Conservation (phyloP, 139 green algal genomes). For the Medakamo hakoo region DNA sequence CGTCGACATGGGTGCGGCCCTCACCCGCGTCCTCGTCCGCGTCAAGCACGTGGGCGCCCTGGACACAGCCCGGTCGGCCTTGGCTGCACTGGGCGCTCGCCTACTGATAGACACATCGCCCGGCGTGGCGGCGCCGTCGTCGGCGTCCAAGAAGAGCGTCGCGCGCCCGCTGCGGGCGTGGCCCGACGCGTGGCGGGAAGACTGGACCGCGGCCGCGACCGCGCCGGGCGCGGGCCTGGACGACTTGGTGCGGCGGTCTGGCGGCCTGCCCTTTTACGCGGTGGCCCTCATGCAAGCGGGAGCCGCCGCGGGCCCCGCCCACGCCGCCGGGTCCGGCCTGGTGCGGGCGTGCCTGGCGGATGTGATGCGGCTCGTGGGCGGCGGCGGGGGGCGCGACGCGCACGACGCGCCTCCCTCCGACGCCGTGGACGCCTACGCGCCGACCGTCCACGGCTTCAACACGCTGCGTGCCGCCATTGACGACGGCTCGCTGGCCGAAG, state of each 20-base stretch:
- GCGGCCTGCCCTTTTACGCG: neutral
- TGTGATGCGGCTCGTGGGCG: too few species aligned
- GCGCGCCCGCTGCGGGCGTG: too few species aligned
- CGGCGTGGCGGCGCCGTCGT: too few species aligned
- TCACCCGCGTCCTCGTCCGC: neutral
- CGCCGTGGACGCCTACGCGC: neutral
- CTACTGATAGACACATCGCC: neutral
- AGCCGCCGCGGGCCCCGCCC: too few species aligned
- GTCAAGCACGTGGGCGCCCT: neutral
- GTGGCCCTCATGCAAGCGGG: neutral
- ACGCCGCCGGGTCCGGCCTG: too few species aligned
- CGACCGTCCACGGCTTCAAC: neutral
- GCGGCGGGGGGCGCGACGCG: too few species aligned
- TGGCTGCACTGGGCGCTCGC: neutral
- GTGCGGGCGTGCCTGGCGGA: neutral
- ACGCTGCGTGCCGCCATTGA: neutral
- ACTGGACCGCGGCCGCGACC: neutral
- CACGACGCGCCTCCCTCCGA: neutral
- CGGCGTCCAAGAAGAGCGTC: too few species aligned
- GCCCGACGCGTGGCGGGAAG: neutral
- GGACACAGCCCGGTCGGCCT: neutral
- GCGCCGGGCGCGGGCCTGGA: neutral
- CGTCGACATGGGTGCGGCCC: too few species aligned
- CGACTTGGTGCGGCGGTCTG: neutral
- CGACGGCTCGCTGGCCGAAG: neutral